A percentile compares a stretch with the other conserved stretches of the same genome.
Conservation (phyloP, 1,139 yeast genomes). For the Debaryomyces sp. region DNA sequence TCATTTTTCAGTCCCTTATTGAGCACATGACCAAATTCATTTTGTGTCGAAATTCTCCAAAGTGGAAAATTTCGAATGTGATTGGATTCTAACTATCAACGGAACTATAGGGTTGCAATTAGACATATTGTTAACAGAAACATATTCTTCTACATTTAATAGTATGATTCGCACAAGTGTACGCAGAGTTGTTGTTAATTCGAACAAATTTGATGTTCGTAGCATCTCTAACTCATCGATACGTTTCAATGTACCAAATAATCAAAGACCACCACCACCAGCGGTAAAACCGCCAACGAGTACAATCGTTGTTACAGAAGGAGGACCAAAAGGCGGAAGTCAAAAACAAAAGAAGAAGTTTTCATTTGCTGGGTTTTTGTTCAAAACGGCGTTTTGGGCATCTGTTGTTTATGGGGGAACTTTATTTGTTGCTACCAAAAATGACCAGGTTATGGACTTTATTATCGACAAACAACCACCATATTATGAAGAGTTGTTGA, state of each 20-base stretch:
- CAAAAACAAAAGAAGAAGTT: conserved; percentile 28
- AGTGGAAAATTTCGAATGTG: conserved; percentile 11
- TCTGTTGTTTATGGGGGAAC: conserved; percentile 42
- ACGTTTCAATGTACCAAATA: conserved; percentile 8
- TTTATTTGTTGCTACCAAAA: conserved; percentile 47
- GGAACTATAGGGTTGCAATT: conserved; percentile 1
- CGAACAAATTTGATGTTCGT: conserved; percentile 8
- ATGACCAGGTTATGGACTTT: conserved; percentile 48
- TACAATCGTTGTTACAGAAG: conserved; percentile 10
- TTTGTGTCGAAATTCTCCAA: conserved; percentile 6
- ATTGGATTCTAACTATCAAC: conserved; percentile 8
- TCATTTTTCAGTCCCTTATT: background rate
- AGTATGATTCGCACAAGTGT: conserved; percentile 11
- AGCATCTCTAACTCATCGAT: conserved; percentile 7
- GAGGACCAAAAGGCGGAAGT: conserved; percentile 7
- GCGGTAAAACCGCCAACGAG: background rate
- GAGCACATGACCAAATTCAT: conserved; percentile 1
- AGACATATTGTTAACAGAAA: background rate
- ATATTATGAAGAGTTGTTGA: conserved; percentile 46
- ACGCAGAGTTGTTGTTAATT: conserved; percentile 9
- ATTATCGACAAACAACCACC: conserved; percentile 50
- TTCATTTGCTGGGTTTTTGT: conserved; percentile 35
- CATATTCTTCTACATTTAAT: background rate
- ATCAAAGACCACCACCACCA: conserved; percentile 9
- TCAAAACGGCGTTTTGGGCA: conserved; percentile 33